phyloP scores from a whole-genome alignment of 2,329 filamentous ascomycete genomes.

The Monilinia vaccinii-corymbosi region DNA sequence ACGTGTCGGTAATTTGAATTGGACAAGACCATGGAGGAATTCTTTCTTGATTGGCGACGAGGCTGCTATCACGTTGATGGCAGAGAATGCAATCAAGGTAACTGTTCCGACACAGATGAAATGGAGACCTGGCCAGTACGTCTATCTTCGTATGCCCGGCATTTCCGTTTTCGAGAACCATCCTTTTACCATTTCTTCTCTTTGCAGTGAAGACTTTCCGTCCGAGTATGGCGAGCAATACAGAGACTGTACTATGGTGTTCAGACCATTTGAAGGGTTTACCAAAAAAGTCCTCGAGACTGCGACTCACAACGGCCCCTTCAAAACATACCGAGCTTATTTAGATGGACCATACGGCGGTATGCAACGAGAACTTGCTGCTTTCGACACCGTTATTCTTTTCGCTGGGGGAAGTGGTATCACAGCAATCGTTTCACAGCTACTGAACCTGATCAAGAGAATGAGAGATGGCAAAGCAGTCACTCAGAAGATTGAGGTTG shows the following conservation, averaged over 20 bases:
- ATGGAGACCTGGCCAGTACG: conserved; percentile 90
- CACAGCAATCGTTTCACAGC: conserved; percentile 83
- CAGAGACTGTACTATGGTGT: conserved; percentile 81
- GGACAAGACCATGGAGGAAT: conserved; percentile 69
- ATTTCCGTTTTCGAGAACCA: conserved; percentile 89
- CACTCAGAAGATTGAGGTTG: conserved; percentile 78
- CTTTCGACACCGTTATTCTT: conserved; percentile 87
- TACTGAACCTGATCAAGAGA: conserved; percentile 89
- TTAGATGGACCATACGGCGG: conserved; percentile 92
- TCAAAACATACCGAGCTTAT: conserved; percentile 86
- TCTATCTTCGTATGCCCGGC: conserved; percentile 89
- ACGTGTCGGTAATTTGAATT: conserved; percentile 81
- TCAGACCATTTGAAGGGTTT: conserved; percentile 85
- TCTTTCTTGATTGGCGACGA: conserved; percentile 87
- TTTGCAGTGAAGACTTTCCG: conserved; percentile 88
- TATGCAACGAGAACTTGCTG: conserved; percentile 80
- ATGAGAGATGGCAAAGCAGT: conserved; percentile 94
- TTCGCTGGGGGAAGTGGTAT: conserved; percentile 93
- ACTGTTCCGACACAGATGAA: conserved; percentile 88
- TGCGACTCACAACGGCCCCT: conserved; percentile 75
- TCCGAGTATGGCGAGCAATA: conserved; percentile 85
- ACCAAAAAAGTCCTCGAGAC: conserved; percentile 77
- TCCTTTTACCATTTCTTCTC: conserved; percentile 87
- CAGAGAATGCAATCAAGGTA: conserved; percentile 90
- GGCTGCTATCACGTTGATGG: conserved; percentile 78